These are phyloP conservation scores for Paracamarosporium sp. DNA, from an alignment of 2,329 filamentous ascomycete species.

Conservation along the genomic window DNA sequence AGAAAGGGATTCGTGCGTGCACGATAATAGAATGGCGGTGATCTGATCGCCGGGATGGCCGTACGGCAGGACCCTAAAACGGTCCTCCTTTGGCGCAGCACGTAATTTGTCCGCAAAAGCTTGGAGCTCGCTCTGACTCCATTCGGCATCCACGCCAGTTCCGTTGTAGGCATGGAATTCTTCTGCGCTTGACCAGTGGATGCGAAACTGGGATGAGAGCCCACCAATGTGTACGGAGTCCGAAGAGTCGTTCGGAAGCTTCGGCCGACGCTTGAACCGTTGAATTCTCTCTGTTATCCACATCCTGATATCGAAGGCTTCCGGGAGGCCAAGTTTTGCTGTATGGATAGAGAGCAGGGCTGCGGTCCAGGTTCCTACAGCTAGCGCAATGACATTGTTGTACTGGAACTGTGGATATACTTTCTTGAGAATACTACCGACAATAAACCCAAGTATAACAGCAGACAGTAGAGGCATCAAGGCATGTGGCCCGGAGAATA, in stretches of 20 bases:
- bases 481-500: conserved; percentile 58
- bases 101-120: conserved; percentile 53
- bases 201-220: conserved; percentile 23
- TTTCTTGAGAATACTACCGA: conserved; percentile 54
- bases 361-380: conserved; percentile 58
- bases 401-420: conserved; percentile 51
- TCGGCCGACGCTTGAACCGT: conserved; percentile 15
- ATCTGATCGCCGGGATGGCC: conserved; percentile 54
- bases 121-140: conserved; percentile 60
- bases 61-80: conserved; percentile 50
- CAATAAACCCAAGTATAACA: conserved; percentile 53
- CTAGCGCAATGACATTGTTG: conserved; percentile 57
- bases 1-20: conserved; percentile 44
- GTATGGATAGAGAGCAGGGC: conserved; percentile 57
- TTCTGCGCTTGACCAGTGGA: conserved; percentile 27
- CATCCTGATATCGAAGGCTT: conserved; percentile 32
- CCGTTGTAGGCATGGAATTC: conserved; percentile 54
- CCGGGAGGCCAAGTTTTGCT: conserved; percentile 57
- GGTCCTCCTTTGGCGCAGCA: conserved; percentile 50
- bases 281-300: conserved; percentile 35
- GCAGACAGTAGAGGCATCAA: conserved; percentile 57
- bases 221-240: conserved; percentile 34
- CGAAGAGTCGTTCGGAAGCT: conserved; percentile 20
- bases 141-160: conserved; percentile 52
- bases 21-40: conserved; percentile 50